Conservation (phyloP, 108 stramenopile genomes). For the Stephanodiscus minutulus region DNA sequence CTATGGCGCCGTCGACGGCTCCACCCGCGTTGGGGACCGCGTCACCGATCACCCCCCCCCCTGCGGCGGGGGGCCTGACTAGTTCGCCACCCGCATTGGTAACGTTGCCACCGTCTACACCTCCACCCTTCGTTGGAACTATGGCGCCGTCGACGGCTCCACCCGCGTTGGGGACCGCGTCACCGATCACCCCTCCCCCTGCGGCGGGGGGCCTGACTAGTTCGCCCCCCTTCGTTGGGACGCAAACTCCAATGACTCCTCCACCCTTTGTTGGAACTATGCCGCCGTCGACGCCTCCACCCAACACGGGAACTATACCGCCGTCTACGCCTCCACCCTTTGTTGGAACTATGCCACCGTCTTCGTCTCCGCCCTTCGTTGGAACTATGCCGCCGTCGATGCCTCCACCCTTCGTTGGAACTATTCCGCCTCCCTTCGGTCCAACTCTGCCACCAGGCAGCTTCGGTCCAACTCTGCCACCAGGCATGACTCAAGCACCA, state of each 20-base stretch:
- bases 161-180: neutral
- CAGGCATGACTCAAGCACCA: neutral
- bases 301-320: too few species aligned
- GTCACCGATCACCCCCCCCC: too few species aligned
- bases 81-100: neutral
- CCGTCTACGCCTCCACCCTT: too few species aligned
- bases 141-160: neutral
- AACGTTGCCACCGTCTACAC: neutral
- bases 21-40: slow-evolving; percentile 2
- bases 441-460: slow-evolving; percentile 1
- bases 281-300: neutral
- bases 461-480: slow-evolving; percentile 3
- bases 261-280: neutral
- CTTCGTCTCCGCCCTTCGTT: neutral
- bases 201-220: too few species aligned
- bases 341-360: slow-evolving; percentile 1
- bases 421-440: neutral
- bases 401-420: neutral
- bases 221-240: neutral
- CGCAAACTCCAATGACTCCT: neutral
- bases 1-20: neutral
- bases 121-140: neutral
- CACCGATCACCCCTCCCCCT: too few species aligned
- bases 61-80: too few species aligned
- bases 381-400: neutral